Conservation (phyloP, 2,329 filamentous ascomycete species). For the Neofusicoccum kwambonambiense region DNA sequence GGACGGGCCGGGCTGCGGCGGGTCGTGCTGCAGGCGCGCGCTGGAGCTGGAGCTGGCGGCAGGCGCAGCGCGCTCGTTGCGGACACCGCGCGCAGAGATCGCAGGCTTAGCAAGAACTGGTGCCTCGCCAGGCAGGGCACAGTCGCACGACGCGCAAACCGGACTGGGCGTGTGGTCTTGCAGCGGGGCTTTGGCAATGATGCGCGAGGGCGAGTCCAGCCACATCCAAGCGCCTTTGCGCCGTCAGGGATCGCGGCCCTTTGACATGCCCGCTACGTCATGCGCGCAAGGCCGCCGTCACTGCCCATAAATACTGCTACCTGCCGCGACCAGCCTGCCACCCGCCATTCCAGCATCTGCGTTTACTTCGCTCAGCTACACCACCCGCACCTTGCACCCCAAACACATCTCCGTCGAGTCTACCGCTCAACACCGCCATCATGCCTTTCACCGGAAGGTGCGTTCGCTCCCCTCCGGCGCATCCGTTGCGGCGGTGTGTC, state of each 20-base stretch:
- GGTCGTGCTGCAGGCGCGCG: not conserved
- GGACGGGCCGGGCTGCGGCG: not conserved
- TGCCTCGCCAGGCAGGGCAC: not conserved
- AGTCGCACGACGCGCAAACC: constrained; percentile 9
- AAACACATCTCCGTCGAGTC: not conserved
- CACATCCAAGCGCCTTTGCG: constrained; percentile 1
- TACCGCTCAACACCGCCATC: constrained; percentile 29
- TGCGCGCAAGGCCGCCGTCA: not conserved
- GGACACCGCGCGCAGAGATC: not conserved
- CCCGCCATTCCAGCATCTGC: not conserved
- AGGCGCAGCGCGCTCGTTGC: not conserved
- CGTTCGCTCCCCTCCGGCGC: constrained; percentile 24
- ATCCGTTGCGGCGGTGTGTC: not conserved
- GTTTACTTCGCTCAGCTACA: not conserved
- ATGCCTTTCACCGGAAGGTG: constrained; percentile 63
- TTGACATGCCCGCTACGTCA: constrained; percentile 9
- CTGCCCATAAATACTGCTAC: constrained; percentile 6
- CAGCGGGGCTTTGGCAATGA: not conserved
- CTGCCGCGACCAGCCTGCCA: not conserved
- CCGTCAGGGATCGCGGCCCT: constrained; percentile 3
- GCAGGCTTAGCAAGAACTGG: not conserved
- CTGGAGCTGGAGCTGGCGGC: not conserved
- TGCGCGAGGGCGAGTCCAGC: constrained; percentile 1
- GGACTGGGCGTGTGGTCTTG: not conserved
- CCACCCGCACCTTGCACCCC: not conserved